phyloP scores from a whole-genome alignment of 257 asterid species.

The Solanum rostratum region DNA sequence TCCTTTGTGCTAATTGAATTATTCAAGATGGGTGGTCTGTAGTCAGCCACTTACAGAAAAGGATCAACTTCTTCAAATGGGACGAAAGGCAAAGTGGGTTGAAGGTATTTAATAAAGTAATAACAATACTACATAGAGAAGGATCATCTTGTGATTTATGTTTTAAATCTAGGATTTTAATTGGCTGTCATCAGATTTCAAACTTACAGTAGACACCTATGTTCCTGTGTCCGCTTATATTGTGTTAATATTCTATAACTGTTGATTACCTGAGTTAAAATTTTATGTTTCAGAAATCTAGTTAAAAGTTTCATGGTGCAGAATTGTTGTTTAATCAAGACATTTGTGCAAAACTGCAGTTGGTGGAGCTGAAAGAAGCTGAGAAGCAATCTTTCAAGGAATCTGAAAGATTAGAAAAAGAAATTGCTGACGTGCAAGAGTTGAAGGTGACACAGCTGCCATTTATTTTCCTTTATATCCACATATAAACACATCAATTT shows the following conservation, averaged over 20 bases:
- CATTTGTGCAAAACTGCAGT: constrained; percentile 28
- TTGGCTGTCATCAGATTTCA: neutral
- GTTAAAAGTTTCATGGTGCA: neutral
- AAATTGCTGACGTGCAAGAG: constrained; percentile 83
- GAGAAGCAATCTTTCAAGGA: constrained; percentile 69
- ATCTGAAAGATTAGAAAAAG: constrained; percentile 80
- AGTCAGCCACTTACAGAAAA: neutral
- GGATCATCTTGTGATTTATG: neutral
- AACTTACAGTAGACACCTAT: neutral
- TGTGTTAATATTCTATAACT: neutral
- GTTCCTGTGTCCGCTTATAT: neutral
- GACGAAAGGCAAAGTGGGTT: neutral
- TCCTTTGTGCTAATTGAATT: neutral
- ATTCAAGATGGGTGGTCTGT: neutral
- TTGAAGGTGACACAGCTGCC: constrained; percentile 37
- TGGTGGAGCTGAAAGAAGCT: constrained; percentile 88
- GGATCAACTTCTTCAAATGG: neutral
- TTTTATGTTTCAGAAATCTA: neutral
- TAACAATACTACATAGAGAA: neutral
- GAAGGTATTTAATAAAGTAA: neutral
- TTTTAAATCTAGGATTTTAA: neutral
- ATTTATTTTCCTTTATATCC: neutral
- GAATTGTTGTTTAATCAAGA: neutral
- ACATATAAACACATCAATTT: neutral
- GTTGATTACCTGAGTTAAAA: neutral